Conservation (phyloP, 306 rosid genomes). For the Inga leiocalycina region DNA sequence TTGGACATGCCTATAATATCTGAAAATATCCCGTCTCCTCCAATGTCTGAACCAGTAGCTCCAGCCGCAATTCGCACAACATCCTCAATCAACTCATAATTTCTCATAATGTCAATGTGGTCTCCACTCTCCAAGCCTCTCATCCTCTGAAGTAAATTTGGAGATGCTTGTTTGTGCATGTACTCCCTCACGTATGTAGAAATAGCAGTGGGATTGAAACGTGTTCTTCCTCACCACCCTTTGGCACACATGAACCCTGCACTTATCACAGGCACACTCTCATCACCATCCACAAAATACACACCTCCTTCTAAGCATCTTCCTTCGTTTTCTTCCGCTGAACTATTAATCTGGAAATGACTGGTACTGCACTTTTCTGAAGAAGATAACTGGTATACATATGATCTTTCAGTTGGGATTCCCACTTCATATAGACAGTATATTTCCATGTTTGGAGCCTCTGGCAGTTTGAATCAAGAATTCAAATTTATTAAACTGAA, state of each 20-base stretch:
- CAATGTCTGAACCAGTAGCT: constrained; percentile 54
- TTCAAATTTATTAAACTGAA: constrained; percentile 8
- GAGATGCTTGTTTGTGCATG: constrained; percentile 49
- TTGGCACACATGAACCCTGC: constrained; percentile 86
- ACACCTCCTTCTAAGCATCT: constrained; percentile 50
- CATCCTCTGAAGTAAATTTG: constrained; percentile 50
- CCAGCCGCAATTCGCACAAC: constrained; percentile 70
- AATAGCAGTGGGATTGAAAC: constrained; percentile 74
- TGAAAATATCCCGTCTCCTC: constrained; percentile 73
- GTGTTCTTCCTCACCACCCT: constrained; percentile 78
- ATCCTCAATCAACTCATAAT: constrained; percentile 65
- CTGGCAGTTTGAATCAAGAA: constrained; percentile 57
- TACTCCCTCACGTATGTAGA: constrained; percentile 67
- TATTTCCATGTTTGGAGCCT: constrained; percentile 80
- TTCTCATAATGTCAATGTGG: constrained; percentile 60
- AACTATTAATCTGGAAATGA: constrained; percentile 58
- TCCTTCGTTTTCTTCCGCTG: constrained; percentile 48
- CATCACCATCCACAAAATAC: constrained; percentile 69
- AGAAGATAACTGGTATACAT: constrained; percentile 48
- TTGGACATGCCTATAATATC: constrained; percentile 58
- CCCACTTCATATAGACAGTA: constrained; percentile 77
- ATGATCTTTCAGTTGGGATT: constrained; percentile 67
- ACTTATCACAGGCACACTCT: constrained; percentile 57
- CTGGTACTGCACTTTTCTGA: constrained; percentile 54
- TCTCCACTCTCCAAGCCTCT: constrained; percentile 59